A percentile compares a stretch with the other conserved stretches of the same genome.
Evolutionary conservation across 176 grass and related monocot species (phyloP).

Genomic region (Carex pumila): DNA sequence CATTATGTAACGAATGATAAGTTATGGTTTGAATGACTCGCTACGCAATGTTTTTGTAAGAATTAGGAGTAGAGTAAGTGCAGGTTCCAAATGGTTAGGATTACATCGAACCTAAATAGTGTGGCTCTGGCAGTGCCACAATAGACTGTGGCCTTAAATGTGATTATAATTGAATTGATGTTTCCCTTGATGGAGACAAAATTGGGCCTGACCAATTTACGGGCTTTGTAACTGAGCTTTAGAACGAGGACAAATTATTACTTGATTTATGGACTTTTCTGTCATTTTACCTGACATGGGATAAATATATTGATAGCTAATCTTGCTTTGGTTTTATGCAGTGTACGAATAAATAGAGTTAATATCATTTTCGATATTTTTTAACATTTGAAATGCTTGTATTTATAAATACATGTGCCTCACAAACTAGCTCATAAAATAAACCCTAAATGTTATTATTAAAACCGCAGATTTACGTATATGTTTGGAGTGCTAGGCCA

Average conservation of each 20-base stretch:
- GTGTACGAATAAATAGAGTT: too few species aligned
- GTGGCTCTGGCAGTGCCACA: conserved; percentile 9
- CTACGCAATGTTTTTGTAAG: neutral
- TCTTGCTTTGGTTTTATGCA: too few species aligned
- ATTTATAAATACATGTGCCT: too few species aligned
- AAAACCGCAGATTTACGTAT: too few species aligned
- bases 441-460: too few species aligned
- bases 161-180: neutral
- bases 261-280: neutral
- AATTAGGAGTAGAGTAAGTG: neutral
- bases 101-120: neutral
- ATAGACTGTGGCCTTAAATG: neutral
- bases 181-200: neutral
- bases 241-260: neutral
- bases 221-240: neutral
- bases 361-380: too few species aligned
- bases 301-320: too few species aligned
- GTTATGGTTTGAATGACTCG: neutral
- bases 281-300: neutral
- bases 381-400: too few species aligned
- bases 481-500: too few species aligned
- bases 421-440: too few species aligned
- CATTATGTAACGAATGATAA: neutral
- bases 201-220: neutral
- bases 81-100: neutral